Conservation (phyloP, 2,329 filamentous ascomycete species). For the Penicillium sp. region DNA sequence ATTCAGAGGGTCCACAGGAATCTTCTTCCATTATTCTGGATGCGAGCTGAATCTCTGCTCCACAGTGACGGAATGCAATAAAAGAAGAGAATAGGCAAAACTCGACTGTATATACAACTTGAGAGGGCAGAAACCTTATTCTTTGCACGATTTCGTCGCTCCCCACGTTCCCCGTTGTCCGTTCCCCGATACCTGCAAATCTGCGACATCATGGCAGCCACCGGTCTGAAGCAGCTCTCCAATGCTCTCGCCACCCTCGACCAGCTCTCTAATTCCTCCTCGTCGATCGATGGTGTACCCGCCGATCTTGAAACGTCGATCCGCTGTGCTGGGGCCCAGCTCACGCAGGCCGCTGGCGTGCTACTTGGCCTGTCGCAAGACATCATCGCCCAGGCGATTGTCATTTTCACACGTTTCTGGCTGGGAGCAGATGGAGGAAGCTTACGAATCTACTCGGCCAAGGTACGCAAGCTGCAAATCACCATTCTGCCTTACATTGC, state of each 20-base stretch:
- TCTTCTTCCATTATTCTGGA: slow-evolving; percentile 9
- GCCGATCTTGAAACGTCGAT: slow-evolving; percentile 45
- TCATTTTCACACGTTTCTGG: slow-evolving; percentile 82
- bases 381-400: slow-evolving; percentile 79
- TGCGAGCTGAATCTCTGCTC: background rate
- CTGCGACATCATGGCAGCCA: slow-evolving; percentile 24
- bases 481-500: background rate
- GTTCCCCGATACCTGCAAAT: background rate
- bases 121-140: background rate
- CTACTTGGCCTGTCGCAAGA: slow-evolving; percentile 83
- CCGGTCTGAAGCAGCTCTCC: slow-evolving; percentile 38
- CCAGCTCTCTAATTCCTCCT: slow-evolving; percentile 47
- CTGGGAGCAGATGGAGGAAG: slow-evolving; percentile 52
- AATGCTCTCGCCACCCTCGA: slow-evolving; percentile 49
- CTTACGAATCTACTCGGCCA: slow-evolving; percentile 43
- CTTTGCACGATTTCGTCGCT: slow-evolving; percentile 6
- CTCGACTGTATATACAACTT: background rate
- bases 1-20: slow-evolving; percentile 20
- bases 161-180: slow-evolving; percentile 8
- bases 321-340: slow-evolving; percentile 45
- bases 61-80: background rate
- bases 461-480: slow-evolving; percentile 30
- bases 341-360: slow-evolving; percentile 56
- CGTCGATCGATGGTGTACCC: slow-evolving; percentile 45
- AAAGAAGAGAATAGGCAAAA: background rate